phyloP scores from a whole-genome alignment of 306 rosid genomes.

The Rubus parviflorus region DNA sequence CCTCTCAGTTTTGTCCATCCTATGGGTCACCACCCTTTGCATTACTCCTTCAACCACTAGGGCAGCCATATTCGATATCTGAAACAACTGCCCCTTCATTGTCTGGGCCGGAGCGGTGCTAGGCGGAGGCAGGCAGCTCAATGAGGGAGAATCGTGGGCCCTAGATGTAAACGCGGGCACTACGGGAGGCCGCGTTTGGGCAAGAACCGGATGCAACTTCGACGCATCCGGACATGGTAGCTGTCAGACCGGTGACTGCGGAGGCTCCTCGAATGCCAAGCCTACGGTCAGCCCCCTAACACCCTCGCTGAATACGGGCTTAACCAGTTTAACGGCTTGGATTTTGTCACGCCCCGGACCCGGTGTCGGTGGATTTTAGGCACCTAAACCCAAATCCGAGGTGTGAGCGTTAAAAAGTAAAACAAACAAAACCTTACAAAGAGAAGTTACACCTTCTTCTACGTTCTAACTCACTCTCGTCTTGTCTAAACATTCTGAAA shows the following conservation, averaged over 20 bases:
- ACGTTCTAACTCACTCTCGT: too few species aligned
- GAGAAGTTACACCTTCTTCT: too few species aligned
- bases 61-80: conserved; percentile 35
- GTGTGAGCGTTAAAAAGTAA: too few species aligned
- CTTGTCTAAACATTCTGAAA: too few species aligned
- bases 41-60: conserved; percentile 31
- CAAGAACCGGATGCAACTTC: conserved; percentile 20
- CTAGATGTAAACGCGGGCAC: neutral
- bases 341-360: too few species aligned
- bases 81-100: conserved; percentile 21
- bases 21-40: neutral
- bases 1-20: conserved; percentile 45
- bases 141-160: conserved; percentile 5
- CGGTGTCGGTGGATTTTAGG: too few species aligned
- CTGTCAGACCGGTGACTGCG: conserved; percentile 35
- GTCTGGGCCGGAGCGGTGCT: conserved; percentile 26
- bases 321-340: conserved; percentile 5
- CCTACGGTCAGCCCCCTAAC: conserved; percentile 25
- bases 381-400: too few species aligned
- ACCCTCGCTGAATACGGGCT: conserved; percentile 25
- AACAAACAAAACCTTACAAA: too few species aligned
- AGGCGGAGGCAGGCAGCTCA: conserved; percentile 19
- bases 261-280: conserved; percentile 26
- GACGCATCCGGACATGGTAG: conserved; percentile 3
- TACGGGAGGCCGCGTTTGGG: conserved; percentile 2